Percentiles rank a stretch among this genome's conserved stretches.
Evolutionary conservation across 306 rosid species (phyloP).

Genomic region (Abrus pulchellus): DNA sequence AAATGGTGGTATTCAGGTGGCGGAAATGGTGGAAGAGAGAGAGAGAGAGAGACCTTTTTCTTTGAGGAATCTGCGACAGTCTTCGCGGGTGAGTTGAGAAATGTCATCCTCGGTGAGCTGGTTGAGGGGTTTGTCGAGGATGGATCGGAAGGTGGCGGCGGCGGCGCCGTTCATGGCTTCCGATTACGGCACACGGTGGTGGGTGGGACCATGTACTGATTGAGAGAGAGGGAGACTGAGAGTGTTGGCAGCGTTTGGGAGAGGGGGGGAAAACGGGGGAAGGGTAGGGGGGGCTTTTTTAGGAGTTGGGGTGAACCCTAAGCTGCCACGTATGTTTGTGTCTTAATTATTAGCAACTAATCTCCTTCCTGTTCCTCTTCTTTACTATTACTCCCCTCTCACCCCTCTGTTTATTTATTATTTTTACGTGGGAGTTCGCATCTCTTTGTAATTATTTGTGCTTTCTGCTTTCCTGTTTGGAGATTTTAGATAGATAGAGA

Average conservation of each 20-base stretch:
- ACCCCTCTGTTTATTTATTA: neutral
- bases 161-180: conserved; percentile 73
- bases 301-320: conserved; percentile 84
- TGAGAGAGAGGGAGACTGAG: conserved; percentile 22
- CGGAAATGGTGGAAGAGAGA: conserved; percentile 62
- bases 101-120: conserved; percentile 98
- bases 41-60: conserved; percentile 73
- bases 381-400: neutral
- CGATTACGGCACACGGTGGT: conserved; percentile 42
- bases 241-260: conserved; percentile 7
- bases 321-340: conserved; percentile 82
- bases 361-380: neutral
- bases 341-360: conserved; percentile 66
- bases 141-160: conserved; percentile 75
- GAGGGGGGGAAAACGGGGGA: conserved; percentile 29
- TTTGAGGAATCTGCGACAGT: conserved; percentile 94
- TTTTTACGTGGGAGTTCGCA: conserved; percentile 27
- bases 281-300: conserved; percentile 50
- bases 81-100: conserved; percentile 99
- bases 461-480: neutral
- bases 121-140: conserved; percentile 89
- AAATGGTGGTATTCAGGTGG: conserved; percentile 50
- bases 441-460: neutral
- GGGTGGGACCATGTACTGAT: conserved; percentile 50
- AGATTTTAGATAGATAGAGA: neutral